Evolutionary conservation across 495 filamentous ascomycete genomes (phyloP).

Genomic region (Hypoxylon fragiforme): DNA sequence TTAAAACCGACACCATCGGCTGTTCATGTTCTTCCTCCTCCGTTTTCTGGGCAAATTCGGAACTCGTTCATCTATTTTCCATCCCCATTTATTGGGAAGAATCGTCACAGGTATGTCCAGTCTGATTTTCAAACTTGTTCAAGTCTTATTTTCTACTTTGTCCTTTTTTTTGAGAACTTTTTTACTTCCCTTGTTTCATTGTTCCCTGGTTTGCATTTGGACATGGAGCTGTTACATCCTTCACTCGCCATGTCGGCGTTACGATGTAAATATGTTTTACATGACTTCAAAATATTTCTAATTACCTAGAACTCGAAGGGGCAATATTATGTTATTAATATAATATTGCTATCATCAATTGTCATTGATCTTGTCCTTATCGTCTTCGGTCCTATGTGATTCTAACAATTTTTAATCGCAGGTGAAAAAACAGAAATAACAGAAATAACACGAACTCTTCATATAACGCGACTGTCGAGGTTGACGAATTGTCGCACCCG

Average conservation of each 20-base stretch:
- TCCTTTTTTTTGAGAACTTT: no score
- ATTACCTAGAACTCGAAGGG: no score
- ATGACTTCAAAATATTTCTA: background rate
- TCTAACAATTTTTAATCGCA: background rate
- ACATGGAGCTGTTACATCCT: conserved; percentile 9
- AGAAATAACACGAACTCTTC: background rate
- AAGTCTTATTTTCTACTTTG: no score
- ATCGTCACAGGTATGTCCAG: conserved; percentile 28
- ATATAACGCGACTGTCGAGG: background rate
- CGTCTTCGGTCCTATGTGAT: background rate
- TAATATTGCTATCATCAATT: background rate
- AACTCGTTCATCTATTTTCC: conserved; percentile 36
- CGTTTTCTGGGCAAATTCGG: conserved; percentile 35
- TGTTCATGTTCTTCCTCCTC: conserved; percentile 40
- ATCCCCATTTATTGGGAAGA: conserved; percentile 34
- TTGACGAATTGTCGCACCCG: no score
- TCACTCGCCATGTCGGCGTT: conserved; percentile 3
- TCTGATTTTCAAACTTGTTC: no score
- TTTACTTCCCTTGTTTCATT: no score
- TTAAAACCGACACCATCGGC: conserved; percentile 28
- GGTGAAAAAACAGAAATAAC: background rate
- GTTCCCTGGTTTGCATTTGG: conserved; percentile 15
- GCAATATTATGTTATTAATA: background rate
- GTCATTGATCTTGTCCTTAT: background rate
- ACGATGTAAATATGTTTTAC: background rate